phyloP scores from a whole-genome alignment of 1,284 basidiomycete species.

The Psilocybe mexicana region DNA sequence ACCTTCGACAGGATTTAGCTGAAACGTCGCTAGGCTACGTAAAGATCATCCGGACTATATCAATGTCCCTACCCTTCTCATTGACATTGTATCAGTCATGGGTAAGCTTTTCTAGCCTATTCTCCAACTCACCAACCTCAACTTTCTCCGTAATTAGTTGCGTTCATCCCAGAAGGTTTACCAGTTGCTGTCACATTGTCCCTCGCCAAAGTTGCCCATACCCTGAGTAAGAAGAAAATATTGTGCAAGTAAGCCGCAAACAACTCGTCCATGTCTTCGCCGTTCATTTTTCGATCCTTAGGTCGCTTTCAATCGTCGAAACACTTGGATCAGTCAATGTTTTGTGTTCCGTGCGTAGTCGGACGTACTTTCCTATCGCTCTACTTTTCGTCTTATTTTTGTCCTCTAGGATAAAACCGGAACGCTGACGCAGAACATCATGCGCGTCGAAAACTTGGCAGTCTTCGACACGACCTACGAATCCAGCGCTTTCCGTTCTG shows the following conservation, averaged over 20 bases:
- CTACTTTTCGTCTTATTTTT: background rate
- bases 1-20: background rate
- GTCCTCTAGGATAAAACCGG: conserved; percentile 41
- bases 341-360: conserved; percentile 33
- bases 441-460: conserved; percentile 45
- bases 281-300: background rate
- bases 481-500: conserved; percentile 21
- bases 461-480: conserved; percentile 34
- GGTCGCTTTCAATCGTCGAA: conserved; percentile 43
- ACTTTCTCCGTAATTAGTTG: conserved; percentile 17
- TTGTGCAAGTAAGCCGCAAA: conserved; percentile 46
- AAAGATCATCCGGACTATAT: conserved; percentile 54
- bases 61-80: conserved; percentile 51
- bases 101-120: conserved; percentile 43
- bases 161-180: conserved; percentile 44
- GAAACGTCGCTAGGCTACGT: conserved; percentile 37
- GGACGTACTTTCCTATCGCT: background rate
- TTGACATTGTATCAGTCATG: conserved; percentile 60
- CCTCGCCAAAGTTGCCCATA: conserved; percentile 47
- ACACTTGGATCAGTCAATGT: conserved; percentile 49
- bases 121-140: background rate
- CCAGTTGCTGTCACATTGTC: conserved; percentile 47
- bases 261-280: background rate
- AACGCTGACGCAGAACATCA: conserved; percentile 52
- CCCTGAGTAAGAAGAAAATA: conserved; percentile 56